Percentiles rank a stretch among this genome's conserved stretches.
These are phyloP conservation scores for Thermomyces lanuginosus DNA, from an alignment of 2,329 filamentous ascomycete species.

Conservation along the genomic window DNA sequence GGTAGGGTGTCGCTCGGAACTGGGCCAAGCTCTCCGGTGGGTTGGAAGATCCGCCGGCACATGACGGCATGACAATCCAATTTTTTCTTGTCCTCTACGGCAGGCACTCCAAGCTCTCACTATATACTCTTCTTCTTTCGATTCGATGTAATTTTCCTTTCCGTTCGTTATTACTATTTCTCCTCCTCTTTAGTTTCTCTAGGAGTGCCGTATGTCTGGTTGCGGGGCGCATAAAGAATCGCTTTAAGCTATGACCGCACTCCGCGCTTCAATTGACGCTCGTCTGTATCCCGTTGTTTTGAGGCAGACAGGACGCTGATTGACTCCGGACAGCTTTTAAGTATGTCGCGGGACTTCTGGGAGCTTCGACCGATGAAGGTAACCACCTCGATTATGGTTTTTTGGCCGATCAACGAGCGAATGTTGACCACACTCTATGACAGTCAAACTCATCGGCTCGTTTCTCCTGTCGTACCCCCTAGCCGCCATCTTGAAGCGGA, in stretches of 20 bases:
- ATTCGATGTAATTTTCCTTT: neutral
- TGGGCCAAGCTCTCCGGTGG: no score
- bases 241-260: constrained; percentile 5
- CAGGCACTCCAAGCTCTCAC: neutral
- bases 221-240: constrained; percentile 1
- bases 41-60: no score
- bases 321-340: constrained; percentile 28
- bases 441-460: constrained; percentile 84
- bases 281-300: constrained; percentile 4
- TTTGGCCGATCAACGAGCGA: no score
- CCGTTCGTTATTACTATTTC: neutral
- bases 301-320: no score
- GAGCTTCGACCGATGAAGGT: constrained; percentile 51
- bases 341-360: constrained; percentile 40
- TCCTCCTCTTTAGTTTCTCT: constrained; percentile 2
- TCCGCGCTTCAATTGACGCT: constrained; percentile 6
- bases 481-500: constrained; percentile 70
- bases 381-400: no score
- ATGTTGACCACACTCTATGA: constrained; percentile 3
- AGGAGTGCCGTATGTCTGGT: neutral
- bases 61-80: constrained; percentile 5
- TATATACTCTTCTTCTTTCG: neutral
- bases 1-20: no score
- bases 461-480: constrained; percentile 88
- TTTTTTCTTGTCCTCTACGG: constrained; percentile 1